These are phyloP conservation scores for Boletus subcaerulescens DNA, from an alignment of 768 basidiomycete genomes.

Conservation along the genomic window DNA sequence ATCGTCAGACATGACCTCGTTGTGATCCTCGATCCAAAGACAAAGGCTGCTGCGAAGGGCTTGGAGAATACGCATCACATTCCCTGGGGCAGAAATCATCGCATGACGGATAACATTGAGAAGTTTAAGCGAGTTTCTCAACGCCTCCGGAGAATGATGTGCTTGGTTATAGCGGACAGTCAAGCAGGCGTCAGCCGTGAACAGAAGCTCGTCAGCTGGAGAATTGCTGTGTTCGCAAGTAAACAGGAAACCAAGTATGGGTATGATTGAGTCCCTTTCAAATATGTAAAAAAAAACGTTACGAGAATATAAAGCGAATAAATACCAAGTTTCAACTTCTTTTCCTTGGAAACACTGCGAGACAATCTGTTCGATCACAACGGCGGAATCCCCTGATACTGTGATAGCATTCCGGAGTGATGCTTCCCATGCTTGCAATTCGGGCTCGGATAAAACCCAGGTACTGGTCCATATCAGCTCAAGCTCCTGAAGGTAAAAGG, in stretches of 20 bases:
- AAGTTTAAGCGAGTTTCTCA: conserved; percentile 34
- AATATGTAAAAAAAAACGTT: conserved; percentile 5
- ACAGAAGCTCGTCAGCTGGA: conserved; percentile 25
- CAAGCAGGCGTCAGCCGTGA: conserved; percentile 31
- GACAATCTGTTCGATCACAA: conserved; percentile 15
- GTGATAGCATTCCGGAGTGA: conserved; percentile 34
- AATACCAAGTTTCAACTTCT: conserved; percentile 24
- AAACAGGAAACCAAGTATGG: conserved; percentile 20
- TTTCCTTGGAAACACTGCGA: conserved; percentile 11
- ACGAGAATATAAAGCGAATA: background rate
- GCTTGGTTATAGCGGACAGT: conserved; percentile 33
- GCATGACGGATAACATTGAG: conserved; percentile 35
- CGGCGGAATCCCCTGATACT: conserved; percentile 6
- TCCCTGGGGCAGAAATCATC: conserved; percentile 26
- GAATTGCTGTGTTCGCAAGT: conserved; percentile 1
- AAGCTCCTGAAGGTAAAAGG: background rate
- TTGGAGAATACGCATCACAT: conserved; percentile 36
- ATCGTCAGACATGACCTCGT: conserved; percentile 36
- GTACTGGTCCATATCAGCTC: conserved; percentile 30
- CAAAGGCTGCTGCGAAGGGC: conserved; percentile 39
- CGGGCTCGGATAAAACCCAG: conserved; percentile 44
- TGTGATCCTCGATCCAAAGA: conserved; percentile 53
- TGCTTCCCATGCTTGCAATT: conserved; percentile 42
- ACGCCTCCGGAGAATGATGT: conserved; percentile 20
- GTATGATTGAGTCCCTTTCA: conserved; percentile 20